Conservation (phyloP, 345 rosid species). For the Murraya paniculata region DNA sequence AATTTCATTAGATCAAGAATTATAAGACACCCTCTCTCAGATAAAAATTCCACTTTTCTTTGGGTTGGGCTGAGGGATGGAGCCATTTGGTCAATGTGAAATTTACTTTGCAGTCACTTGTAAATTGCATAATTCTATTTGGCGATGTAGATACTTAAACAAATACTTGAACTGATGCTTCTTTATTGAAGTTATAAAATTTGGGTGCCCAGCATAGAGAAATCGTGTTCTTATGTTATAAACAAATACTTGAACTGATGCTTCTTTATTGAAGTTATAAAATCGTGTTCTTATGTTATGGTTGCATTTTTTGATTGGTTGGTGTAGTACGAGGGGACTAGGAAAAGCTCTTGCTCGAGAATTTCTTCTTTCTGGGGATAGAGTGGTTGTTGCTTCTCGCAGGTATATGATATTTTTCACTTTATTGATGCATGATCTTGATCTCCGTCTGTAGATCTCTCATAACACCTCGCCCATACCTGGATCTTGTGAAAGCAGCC, state of each 20-base stretch:
- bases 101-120: neutral
- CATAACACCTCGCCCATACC: slow-evolving; percentile 3
- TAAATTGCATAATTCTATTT: neutral
- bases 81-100: neutral
- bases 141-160: neutral
- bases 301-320: slow-evolving; percentile 20
- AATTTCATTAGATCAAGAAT: neutral
- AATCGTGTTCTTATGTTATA: neutral
- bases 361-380: slow-evolving; percentile 91
- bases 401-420: slow-evolving; percentile 38
- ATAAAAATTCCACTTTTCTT: neutral
- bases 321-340: slow-evolving; percentile 75
- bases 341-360: slow-evolving; percentile 99
- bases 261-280: neutral
- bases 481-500: slow-evolving; percentile 42
- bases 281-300: neutral
- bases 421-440: neutral
- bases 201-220: neutral
- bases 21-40: neutral
- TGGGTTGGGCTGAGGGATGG: neutral
- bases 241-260: neutral
- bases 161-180: neutral
- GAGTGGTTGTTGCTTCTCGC: slow-evolving; percentile 84
- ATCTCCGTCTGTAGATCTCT: slow-evolving; percentile 4
- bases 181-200: neutral